Evolutionary conservation across 805 yeast genomes (phyloP).

Genomic region (Debaryomyces prosopidis): DNA sequence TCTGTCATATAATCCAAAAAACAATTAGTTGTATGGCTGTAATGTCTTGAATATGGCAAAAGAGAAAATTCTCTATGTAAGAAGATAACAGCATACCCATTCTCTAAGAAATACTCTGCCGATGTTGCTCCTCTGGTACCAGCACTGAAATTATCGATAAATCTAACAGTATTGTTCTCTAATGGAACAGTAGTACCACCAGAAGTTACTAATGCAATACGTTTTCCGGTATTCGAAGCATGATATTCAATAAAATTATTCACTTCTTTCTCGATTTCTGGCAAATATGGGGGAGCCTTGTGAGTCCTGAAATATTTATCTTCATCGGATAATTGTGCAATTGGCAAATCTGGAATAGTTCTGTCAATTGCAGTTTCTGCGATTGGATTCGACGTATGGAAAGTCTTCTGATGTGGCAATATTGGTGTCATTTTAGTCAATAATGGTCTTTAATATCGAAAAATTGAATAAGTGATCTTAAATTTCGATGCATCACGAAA

Average conservation of each 20-base stretch:
- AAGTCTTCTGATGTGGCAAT: slow-evolving; percentile 12
- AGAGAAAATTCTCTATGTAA: slow-evolving; percentile 90
- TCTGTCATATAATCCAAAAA: slow-evolving; percentile 81
- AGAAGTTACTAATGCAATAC: slow-evolving; percentile 81
- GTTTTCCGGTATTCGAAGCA: slow-evolving; percentile 36
- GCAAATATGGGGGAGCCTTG: slow-evolving; percentile 71
- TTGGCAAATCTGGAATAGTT: slow-evolving; percentile 70
- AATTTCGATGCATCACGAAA: background rate
- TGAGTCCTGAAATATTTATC: slow-evolving; percentile 73
- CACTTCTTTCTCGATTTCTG: slow-evolving; percentile 58
- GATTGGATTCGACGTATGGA: slow-evolving; percentile 68
- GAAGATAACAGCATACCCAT: slow-evolving; percentile 90
- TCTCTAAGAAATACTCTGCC: slow-evolving; percentile 84
- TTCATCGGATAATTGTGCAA: slow-evolving; percentile 72
- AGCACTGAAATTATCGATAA: slow-evolving; percentile 95
- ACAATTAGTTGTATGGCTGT: slow-evolving; percentile 79
- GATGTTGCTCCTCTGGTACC: slow-evolving; percentile 98
- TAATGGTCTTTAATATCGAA: background rate
- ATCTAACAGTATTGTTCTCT: slow-evolving; percentile 94
- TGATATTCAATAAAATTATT: slow-evolving; percentile 63
- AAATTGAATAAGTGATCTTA: background rate
- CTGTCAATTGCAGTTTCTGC: slow-evolving; percentile 78
- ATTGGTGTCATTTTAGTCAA: slow-evolving; percentile 7
- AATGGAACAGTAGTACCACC: slow-evolving; percentile 99
- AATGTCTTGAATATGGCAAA: slow-evolving; percentile 89